Evolutionary conservation across 306 rosid genomes (phyloP), one percentile per base, ranked within the genome.

Genomic region (Inga laurina): DNA sequence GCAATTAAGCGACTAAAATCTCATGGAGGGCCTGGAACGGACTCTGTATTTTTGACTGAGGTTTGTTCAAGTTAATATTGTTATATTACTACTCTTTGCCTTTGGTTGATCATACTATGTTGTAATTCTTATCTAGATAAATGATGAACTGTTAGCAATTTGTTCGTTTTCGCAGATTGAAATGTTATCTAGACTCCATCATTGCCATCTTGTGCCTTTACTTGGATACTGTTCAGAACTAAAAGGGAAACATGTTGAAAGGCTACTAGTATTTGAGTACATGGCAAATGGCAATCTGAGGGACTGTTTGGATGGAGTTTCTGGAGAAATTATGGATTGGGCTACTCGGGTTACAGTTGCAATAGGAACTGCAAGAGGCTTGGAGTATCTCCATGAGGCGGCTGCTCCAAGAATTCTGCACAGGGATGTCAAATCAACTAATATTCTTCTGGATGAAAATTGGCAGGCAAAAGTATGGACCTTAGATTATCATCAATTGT

Each of bases 321-420:
- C 83, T 22, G 96, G 92, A 70, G 89, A 89, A 80, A 79, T 74
- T 56, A 48, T 94, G 86, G 94, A 89, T 87, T 97, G 98, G 98
- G 69, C 86, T 79, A 85, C 95, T 84, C 95, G 98, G 56, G 97
- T 97, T 68, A 82, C 81, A 68, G 87, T 92, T 84, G 98, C 99
- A 67, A 87, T 91, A 48, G 99, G 99, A 85, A 94, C 99, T 80
- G 99, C 99, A 37, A 92, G 94, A 76, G 99, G 97, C 72, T 89
- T 97, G 91, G 99, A 97, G 72, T 97, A 97, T 94, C 99, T 97
- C 80, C 99, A 97, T 84, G 99, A 92, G 72, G 97, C 99, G 67
- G 99, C 99, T 81, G 99, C 97, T 86, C 99, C 99, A 68, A 92
- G 86, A 86, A 90, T 97, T 85, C 92, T 97, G 78, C 99, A 97